Conservation (phyloP, 257 asterid species). For the Rehmannia glutinosa region DNA sequence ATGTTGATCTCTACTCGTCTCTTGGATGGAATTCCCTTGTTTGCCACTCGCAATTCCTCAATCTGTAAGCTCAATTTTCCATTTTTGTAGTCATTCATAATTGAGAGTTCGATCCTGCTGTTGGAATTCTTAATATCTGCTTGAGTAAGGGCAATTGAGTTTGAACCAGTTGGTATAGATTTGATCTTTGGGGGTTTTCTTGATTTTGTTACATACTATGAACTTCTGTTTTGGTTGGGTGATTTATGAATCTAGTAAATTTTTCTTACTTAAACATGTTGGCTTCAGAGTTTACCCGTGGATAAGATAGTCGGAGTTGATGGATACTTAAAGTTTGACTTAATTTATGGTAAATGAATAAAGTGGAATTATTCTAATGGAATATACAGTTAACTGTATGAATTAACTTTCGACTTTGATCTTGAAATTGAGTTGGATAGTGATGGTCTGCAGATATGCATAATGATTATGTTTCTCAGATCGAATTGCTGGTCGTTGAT, state of each 20-base stretch:
- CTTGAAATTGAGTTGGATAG: not conserved
- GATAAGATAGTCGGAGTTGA: not conserved
- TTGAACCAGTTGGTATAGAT: not conserved
- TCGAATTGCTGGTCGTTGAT: not conserved
- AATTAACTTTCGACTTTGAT: not conserved
- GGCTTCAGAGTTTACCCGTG: not conserved
- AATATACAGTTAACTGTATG: not conserved
- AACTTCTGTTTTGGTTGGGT: not conserved
- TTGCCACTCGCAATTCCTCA: slow-evolving; percentile 83
- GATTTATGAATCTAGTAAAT: not conserved
- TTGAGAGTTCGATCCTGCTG: slow-evolving; percentile 5
- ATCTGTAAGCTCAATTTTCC: slow-evolving; percentile 43
- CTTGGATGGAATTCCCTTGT: slow-evolving; percentile 89
- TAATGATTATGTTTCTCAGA: not conserved
- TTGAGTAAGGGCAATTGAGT: no score
- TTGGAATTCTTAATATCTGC: not conserved
- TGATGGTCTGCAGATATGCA: not conserved
- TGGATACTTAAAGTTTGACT: not conserved
- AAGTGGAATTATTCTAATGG: not conserved
- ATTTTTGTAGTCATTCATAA: not conserved
- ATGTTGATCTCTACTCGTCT: slow-evolving; percentile 67
- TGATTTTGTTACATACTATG: not conserved
- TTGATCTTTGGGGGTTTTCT: not conserved
- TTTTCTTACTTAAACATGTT: not conserved
- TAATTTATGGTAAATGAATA: not conserved